Base-by-base conservation (phyloP, 257 asterid species). In the Paraleonurus japonicus region DNA sequence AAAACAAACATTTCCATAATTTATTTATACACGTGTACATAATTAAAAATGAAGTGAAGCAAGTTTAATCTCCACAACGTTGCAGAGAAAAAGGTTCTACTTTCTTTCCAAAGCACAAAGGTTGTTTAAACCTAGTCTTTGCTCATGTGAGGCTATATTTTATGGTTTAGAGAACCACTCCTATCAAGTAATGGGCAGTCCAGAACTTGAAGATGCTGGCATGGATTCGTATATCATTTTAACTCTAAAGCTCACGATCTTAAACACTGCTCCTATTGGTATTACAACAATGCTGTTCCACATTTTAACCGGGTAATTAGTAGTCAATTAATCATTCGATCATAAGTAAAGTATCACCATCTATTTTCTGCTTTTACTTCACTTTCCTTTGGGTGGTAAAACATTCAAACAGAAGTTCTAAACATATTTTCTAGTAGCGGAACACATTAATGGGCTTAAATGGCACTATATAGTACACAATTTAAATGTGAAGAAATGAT, bases 31-130 rank as follows among this genome's bases (percentile, higher is more conserved):
- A 7, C n/a, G 5, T 26, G 30, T 17, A 53, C 20, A 9, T 20
- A 53, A 16, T 69, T 20, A 33, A 32, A 54, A 67, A 28, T 28
- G 32, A 27, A 63, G 33, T 16, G 7, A 35, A 75, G 60, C 20
- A 11, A 33, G 55, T 53, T 76, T 72, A 48, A 72, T 72, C 47
- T 43, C 71, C 70, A 67, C 16, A 58, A 58, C 22, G n/a, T 16
- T 16, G 30, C 47, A 15, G 53, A 60, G 48, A 62, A 58, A 69
- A 24, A 76, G 12, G 58, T 33, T 51, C 43, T 0, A 17, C 57
- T 61, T 19, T 65, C 60, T 70, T 45, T 22, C 75, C 69, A 48
- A 53, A 51, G 64, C 67, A 30, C 65, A 48, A 69, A 74, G 79
- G 69, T 69, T 61, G 43, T 20, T 35, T 69, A 35, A 43, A 45